Conservation (phyloP, 495 filamentous ascomycete species). For the Podospora comata region DNA sequence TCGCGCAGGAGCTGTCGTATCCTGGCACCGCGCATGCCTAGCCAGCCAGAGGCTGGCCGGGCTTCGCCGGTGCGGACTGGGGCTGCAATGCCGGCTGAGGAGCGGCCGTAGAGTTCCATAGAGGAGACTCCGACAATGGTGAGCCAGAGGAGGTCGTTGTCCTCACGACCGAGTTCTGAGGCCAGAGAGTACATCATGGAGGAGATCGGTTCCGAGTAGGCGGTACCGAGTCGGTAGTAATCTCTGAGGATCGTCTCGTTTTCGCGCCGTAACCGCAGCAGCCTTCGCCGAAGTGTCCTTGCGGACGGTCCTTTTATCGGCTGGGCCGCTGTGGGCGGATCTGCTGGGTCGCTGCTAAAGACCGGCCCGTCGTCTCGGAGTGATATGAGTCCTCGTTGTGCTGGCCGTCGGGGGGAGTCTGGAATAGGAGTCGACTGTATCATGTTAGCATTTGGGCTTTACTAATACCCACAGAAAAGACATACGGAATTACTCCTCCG, state of each 20-base stretch:
- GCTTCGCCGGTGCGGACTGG: slow-evolving; percentile 55
- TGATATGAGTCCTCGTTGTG: slow-evolving; percentile 48
- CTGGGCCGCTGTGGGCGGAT: slow-evolving; percentile 55
- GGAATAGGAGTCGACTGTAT: slow-evolving; percentile 57
- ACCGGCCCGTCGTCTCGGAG: slow-evolving; percentile 41
- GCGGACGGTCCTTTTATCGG: slow-evolving; percentile 63
- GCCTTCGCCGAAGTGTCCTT: slow-evolving; percentile 62
- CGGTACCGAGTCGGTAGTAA: slow-evolving; percentile 84
- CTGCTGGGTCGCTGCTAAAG: slow-evolving; percentile 39
- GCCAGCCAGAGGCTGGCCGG: slow-evolving; percentile 63
- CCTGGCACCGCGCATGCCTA: slow-evolving; percentile 75
- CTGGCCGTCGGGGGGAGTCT: slow-evolving; percentile 50
- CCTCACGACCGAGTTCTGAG: slow-evolving; percentile 90
- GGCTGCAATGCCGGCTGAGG: slow-evolving; percentile 75
- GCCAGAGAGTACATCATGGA: slow-evolving; percentile 91
- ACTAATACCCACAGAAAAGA: slow-evolving; percentile 8
- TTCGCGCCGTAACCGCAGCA: slow-evolving; percentile 71
- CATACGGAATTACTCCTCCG: slow-evolving; percentile 84
- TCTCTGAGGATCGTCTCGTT: slow-evolving; percentile 66
- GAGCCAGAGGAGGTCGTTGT: slow-evolving; percentile 94
- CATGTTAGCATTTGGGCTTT: slow-evolving; percentile 28
- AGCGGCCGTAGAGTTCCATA: slow-evolving; percentile 85
- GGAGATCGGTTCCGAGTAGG: slow-evolving; percentile 92
- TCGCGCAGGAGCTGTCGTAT: slow-evolving; percentile 83
- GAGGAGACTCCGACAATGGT: slow-evolving; percentile 89